A percentile compares a stretch with the other conserved stretches of the same genome.
Conservation (phyloP, 176 grass and related monocot species). For the Saccharum spontaneum region DNA sequence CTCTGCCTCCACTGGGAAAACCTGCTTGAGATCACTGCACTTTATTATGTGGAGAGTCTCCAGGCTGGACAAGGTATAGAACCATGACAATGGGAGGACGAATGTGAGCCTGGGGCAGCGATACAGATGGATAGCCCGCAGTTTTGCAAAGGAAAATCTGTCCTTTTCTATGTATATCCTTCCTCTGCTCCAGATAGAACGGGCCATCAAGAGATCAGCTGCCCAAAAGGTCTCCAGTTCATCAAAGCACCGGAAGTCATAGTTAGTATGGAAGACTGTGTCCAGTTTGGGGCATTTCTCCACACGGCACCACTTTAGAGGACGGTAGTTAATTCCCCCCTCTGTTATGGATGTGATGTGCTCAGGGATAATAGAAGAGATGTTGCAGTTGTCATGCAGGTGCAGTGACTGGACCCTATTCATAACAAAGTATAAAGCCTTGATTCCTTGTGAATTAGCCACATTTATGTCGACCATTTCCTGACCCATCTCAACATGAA, state of each 20-base stretch:
- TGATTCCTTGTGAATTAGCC: too few relatives aligned
- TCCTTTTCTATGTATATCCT: too few relatives aligned
- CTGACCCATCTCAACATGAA: too few relatives aligned
- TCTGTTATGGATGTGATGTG: neutral
- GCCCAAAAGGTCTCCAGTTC: neutral
- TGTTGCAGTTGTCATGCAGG: too few relatives aligned
- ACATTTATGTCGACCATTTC: too few relatives aligned
- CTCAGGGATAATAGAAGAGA: too few relatives aligned
- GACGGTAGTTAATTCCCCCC: rapidly evolving
- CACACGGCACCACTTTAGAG: neutral
- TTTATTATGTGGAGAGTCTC: neutral
- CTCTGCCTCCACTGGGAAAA: too few relatives aligned
- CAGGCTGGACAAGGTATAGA: neutral
- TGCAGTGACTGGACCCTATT: too few relatives aligned
- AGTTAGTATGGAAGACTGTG: neutral
- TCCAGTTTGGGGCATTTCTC: neutral
- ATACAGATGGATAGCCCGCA: neutral
- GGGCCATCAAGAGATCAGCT: neutral
- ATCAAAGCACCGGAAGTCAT: neutral
- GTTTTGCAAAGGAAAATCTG: neutral
- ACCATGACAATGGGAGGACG: neutral
- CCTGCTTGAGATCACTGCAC: too few relatives aligned
- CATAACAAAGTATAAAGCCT: too few relatives aligned
- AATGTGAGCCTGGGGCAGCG: neutral
- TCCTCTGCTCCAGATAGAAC: neutral